These are phyloP conservation scores for Aureobasidium subglaciale DNA, from an alignment of 2,329 filamentous ascomycete species.

Conservation along the genomic window DNA sequence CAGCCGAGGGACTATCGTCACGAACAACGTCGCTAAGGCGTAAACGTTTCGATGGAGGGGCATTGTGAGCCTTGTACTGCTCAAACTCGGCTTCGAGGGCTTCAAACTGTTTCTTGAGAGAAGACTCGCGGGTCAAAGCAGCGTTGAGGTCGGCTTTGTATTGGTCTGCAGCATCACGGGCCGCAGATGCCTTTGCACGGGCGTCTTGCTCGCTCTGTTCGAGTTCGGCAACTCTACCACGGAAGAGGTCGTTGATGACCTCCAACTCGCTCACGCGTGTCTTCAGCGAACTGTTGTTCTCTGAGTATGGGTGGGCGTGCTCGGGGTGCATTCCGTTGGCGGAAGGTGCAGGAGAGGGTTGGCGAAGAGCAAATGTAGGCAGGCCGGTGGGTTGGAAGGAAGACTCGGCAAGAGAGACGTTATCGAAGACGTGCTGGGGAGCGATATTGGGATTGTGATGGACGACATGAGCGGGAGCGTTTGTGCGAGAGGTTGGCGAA, in stretches of 20 bases:
- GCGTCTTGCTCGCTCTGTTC: slow-evolving; percentile 69
- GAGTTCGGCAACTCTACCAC: slow-evolving; percentile 61
- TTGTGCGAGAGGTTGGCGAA: slow-evolving; percentile 71
- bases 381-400: slow-evolving; percentile 54
- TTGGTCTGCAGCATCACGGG: slow-evolving; percentile 50
- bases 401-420: slow-evolving; percentile 58
- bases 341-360: slow-evolving; percentile 54
- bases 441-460: slow-evolving; percentile 58
- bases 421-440: slow-evolving; percentile 72
- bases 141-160: slow-evolving; percentile 61
- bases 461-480: slow-evolving; percentile 64
- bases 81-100: slow-evolving; percentile 52
- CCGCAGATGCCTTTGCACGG: slow-evolving; percentile 52
- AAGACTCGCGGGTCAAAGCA: slow-evolving; percentile 69
- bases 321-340: slow-evolving; percentile 56
- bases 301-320: slow-evolving; percentile 69
- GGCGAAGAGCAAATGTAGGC: slow-evolving; percentile 37
- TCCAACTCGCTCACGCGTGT: slow-evolving; percentile 93
- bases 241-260: slow-evolving; percentile 73
- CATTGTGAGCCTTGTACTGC: slow-evolving; percentile 1
- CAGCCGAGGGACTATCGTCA: neutral
- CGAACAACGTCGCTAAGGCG: slow-evolving; percentile 18
- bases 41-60: slow-evolving; percentile 13
- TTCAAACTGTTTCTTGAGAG: slow-evolving; percentile 72
- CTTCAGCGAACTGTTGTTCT: slow-evolving; percentile 80